A percentile compares a stretch with the other conserved stretches of the same genome.
Conservation (phyloP, 257 asterid genomes). For the Handroanthus guayacan region DNA sequence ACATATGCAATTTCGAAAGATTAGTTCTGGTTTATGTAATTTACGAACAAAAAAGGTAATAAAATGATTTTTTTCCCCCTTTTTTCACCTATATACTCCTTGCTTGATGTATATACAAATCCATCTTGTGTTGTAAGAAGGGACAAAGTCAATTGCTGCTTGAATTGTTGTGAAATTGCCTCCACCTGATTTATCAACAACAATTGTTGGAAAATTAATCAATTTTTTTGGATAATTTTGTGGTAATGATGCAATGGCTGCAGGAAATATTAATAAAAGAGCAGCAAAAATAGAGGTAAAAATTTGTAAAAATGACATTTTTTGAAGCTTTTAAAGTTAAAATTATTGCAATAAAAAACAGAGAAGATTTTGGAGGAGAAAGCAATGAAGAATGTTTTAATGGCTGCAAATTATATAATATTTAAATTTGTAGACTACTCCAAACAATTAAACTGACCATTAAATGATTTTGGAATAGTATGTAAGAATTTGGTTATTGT, state of each 20-base stretch:
- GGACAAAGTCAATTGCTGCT: conserved; percentile 53
- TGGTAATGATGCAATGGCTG: neutral
- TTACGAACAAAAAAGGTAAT: too few species aligned
- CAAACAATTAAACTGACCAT: too few species aligned
- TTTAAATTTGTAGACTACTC: too few species aligned
- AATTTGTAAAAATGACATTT: conserved; percentile 16
- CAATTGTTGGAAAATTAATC: conserved; percentile 10
- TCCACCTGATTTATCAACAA: conserved; percentile 47
- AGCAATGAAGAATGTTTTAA: too few species aligned
- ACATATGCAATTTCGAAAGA: too few species aligned
- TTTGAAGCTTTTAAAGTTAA: neutral
- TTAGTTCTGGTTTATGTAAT: too few species aligned
- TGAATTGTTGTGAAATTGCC: conserved; percentile 54
- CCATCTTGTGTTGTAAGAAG: conserved; percentile 45
- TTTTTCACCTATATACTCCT: conserved; percentile 51
- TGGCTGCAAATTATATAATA: too few species aligned
- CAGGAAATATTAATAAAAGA: conserved; percentile 15
- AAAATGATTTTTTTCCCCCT: neutral
- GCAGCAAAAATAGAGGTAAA: conserved; percentile 3
- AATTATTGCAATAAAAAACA: neutral
- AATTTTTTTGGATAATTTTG: neutral
- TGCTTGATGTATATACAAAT: conserved; percentile 41
- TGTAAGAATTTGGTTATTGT: too few species aligned
- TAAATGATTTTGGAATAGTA: too few species aligned
- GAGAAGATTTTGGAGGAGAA: too few species aligned